phyloP scores from a whole-genome alignment of 2,329 filamentous ascomycete species.

The Bretziella fagacearum region DNA sequence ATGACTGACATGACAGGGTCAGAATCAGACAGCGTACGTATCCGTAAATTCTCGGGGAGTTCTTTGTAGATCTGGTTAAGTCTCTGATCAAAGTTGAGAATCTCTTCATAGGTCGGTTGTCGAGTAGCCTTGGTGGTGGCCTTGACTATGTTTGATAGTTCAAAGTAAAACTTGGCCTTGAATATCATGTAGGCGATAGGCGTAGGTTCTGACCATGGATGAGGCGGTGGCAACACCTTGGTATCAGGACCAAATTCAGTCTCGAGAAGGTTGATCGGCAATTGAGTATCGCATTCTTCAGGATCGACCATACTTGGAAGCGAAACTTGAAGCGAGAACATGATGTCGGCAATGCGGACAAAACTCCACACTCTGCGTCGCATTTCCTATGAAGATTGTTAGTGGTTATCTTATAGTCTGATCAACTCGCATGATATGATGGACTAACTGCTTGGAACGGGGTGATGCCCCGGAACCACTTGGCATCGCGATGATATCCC shows the following conservation, averaged over 20 bases:
- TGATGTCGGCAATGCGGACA: conserved; percentile 54
- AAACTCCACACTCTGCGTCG: conserved; percentile 51
- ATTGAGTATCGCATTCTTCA: conserved; percentile 56
- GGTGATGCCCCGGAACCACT: conserved; percentile 53
- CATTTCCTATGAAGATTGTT: conserved; percentile 40
- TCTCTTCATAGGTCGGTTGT: conserved; percentile 44
- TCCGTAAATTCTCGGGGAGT: conserved; percentile 54
- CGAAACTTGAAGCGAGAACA: conserved; percentile 62
- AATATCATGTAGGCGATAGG: conserved; percentile 65
- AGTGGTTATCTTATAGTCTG: not conserved
- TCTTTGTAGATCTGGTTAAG: conserved; percentile 45
- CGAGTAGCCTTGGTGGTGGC: conserved; percentile 39
- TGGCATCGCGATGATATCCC: conserved; percentile 64
- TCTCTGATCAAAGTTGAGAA: conserved; percentile 43
- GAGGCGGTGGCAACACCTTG: conserved; percentile 47
- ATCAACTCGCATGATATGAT: too few species aligned
- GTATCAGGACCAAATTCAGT: conserved; percentile 59
- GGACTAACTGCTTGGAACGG: conserved; percentile 51
- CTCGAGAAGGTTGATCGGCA: conserved; percentile 65
- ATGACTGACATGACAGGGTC: conserved; percentile 76
- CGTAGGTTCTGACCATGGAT: conserved; percentile 53
- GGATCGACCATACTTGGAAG: conserved; percentile 53
- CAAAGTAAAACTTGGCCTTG: conserved; percentile 49
- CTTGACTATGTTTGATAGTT: conserved; percentile 57
- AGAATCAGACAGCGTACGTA: conserved; percentile 47